These are phyloP conservation scores for Podospora didyma DNA, from an alignment of 495 filamentous ascomycete species.

Conservation along the genomic window DNA sequence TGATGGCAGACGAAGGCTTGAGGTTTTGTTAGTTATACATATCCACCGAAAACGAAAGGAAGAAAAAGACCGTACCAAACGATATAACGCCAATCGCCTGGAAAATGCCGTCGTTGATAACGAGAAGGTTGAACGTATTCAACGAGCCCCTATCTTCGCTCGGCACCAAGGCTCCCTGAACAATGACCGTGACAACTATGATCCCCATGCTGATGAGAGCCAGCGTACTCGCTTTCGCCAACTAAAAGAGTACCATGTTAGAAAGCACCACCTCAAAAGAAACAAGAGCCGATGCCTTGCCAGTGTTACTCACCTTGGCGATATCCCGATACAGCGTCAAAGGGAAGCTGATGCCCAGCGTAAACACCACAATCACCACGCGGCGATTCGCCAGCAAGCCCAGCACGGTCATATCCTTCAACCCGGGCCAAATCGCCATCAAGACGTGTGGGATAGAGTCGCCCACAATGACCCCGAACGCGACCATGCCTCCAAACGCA, in stretches of 20 bases:
- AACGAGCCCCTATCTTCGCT: conserved; percentile 65
- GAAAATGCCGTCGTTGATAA: conserved; percentile 81
- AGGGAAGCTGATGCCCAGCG: conserved; percentile 83
- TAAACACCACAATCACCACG: conserved; percentile 81
- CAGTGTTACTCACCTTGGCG: conserved; percentile 66
- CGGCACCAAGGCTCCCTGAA: conserved; percentile 73
- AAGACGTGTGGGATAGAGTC: conserved; percentile 93
- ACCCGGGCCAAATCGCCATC: conserved; percentile 70
- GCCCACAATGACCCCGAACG: conserved; percentile 95
- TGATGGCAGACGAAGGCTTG: conserved; percentile 90
- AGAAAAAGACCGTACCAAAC: conserved; percentile 60
- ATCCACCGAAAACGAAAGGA: conserved; percentile 4
- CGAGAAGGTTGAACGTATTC: conserved; percentile 54
- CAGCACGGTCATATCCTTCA: conserved; percentile 68
- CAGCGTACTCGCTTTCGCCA: conserved; percentile 90
- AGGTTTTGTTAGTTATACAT: conserved; percentile 21
- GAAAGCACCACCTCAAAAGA: neutral
- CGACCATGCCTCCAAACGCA: conserved; percentile 97
- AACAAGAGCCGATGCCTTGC: neutral
- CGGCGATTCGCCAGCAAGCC: conserved; percentile 76
- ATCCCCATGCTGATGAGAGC: conserved; percentile 88
- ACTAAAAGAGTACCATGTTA: conserved; percentile 38
- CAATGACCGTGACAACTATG: conserved; percentile 85
- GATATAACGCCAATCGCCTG: conserved; percentile 97
- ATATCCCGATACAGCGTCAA: conserved; percentile 93